Base-by-base conservation (phyloP, 495 filamentous ascomycete genomes). In the Aspergillus cavernicola region DNA sequence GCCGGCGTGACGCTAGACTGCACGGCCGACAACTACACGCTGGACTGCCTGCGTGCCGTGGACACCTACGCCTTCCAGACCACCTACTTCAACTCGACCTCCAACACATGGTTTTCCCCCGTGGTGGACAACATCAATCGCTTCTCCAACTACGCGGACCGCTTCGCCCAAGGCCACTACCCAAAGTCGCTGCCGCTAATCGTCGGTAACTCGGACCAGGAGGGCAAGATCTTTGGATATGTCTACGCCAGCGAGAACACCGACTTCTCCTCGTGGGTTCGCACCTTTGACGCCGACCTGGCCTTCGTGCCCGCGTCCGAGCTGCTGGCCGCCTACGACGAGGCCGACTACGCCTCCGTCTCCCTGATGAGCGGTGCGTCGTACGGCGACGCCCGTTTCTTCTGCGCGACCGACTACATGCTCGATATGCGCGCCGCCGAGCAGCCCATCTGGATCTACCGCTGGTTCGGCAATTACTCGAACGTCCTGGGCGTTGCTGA, bases 71-170 rank as follows among this genome's bases (percentile, higher is more conserved):
- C 53, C 26, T 52, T 65, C 48, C 62, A 65, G 49, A 65, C 62
- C 10, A 56, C 45, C 31, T 41, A 48, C 51, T 65, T 65, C 49
- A 65, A 65, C 57, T 62, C 62, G 18, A 65, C 59, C 40, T 51
- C 50, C 37, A 65, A 65, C 50, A 65, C 62, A 33, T 65, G 62
- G 62, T 65, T 65, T 41, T 32, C 56, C n/a, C 62, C 62, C 2
- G 12, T 46, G 3, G 47, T 65, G 20, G 62, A 65, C 40, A 39
- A 62, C 16, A 53, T 62, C 56, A 62, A 59, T 37, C 62, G 62
- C 24, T 65, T 56, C 46, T 52, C 59, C 40, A 54, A 62, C 57
- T 65, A 65, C 50, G 5, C 46, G 12, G 52, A 56, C 18, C 62
- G 62, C 22, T 65, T 62, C 43, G 39, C 23, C 18, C 18, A 51